phyloP scores from a whole-genome alignment of 2,329 filamentous ascomycete genomes.

The Ophiostoma tasmaniense region DNA sequence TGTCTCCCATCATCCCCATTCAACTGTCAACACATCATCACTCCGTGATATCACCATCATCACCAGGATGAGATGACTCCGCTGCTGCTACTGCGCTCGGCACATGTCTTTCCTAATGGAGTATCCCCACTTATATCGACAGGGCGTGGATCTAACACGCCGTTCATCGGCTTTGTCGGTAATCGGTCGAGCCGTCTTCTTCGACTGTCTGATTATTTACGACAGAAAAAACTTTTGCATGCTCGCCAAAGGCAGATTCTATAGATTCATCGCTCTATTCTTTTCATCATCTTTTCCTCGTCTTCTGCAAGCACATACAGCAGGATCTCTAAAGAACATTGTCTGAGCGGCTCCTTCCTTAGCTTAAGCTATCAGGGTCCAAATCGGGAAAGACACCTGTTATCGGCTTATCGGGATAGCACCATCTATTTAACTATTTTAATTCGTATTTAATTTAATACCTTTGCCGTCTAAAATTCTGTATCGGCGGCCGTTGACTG shows the following conservation, averaged over 20 bases:
- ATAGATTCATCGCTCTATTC: too few species aligned
- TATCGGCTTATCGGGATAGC: neutral
- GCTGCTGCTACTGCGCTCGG: neutral
- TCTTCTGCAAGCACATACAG: too few species aligned
- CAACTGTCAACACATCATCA: neutral
- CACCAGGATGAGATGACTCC: neutral
- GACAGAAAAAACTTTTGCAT: too few species aligned
- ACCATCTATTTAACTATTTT: neutral
- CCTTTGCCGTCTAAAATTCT: neutral
- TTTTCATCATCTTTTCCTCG: neutral
- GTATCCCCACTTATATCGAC: neutral
- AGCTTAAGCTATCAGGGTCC: conserved; percentile 1
- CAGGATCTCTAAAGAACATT: too few species aligned
- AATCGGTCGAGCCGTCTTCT: neutral
- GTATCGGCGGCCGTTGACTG: neutral
- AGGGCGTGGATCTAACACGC: neutral
- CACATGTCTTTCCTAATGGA: neutral
- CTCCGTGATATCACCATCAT: neutral
- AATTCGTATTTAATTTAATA: neutral
- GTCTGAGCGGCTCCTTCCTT: neutral
- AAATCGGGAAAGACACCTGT: neutral
- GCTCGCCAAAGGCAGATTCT: too few species aligned
- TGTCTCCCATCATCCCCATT: neutral
- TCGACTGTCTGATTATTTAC: neutral
- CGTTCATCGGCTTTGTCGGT: neutral